Evolutionary conservation across 78 protist species (phyloP), one percentile per base, ranked within the genome.

Genomic region (Trichosphaerium sp.): DNA sequence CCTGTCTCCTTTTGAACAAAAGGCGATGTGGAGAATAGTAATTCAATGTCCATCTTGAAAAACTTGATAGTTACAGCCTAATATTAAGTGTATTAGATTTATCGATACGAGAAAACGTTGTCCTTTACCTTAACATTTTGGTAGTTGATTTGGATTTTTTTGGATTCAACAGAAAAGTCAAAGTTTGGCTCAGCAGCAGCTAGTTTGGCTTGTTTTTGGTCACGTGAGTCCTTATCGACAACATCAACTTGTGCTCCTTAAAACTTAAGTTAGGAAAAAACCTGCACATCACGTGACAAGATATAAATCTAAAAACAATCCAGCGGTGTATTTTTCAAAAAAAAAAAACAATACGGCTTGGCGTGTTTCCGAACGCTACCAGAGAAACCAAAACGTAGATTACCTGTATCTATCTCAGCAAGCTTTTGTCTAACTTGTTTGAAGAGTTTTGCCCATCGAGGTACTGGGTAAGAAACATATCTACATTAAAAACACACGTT

Each of bases 1-100:
- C 80, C 80, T 29, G 67, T 21, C n/a, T 49, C 63, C 43, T 74
- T 66, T 74, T 74, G 80, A 14, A 74, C 80, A 34, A 74, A 74
- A 67, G 80, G 80, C 44, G 58, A 67, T 60, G 72, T 52, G 18
- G 71, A 63, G 65, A 74, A 74, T 15, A 74, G 55, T 29, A 62
- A 41, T 52, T 74, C 80, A 52, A 74, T 74, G 23, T 74, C 80
- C 80, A 74, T 74, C 29, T 67, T 43, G 48, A 59, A 74, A 51
- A 67, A 74, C 51, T 54, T 40, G 29, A 63, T 61, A 7, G 37
- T 74, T 40, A 74, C 59, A 5, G 65, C 80, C n/a, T n/a, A n/a
- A n/a, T n/a, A n/a, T n/a, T n/a, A n/a, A n/a, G n/a, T n/a, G n/a
- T n/a, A n/a, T n/a, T n/a, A n/a, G n/a, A n/a, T n/a, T n/a, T n/a